Evolutionary conservation across 2,329 filamentous ascomycete genomes (phyloP).

Genomic region (Aspergillus caelatus): DNA sequence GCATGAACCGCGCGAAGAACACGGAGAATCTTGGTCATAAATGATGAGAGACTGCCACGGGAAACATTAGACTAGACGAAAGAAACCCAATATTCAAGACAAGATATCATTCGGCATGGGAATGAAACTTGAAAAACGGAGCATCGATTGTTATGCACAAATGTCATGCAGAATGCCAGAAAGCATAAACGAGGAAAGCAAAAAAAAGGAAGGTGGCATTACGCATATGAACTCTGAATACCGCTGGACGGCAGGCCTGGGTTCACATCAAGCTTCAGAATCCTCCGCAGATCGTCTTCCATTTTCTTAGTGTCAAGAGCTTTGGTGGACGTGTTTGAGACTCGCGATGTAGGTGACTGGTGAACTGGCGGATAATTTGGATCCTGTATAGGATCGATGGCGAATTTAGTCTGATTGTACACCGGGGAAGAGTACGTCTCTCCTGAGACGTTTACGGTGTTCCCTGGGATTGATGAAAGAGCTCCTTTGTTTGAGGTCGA

Average conservation of each 20-base stretch:
- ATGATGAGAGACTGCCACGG: background rate
- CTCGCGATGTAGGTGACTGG: slow-evolving; percentile 26
- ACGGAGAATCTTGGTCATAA: slow-evolving; percentile 6
- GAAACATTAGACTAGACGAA: background rate
- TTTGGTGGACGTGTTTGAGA: slow-evolving; percentile 27
- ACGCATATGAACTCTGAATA: slow-evolving; percentile 39
- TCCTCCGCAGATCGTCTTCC: slow-evolving; percentile 52
- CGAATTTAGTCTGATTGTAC: slow-evolving; percentile 26
- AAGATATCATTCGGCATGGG: background rate
- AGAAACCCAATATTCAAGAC: background rate
- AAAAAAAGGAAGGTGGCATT: slow-evolving; percentile 12
- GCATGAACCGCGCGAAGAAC: slow-evolving; percentile 20
- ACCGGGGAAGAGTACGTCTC: slow-evolving; percentile 25
- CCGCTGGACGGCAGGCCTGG: slow-evolving; percentile 31
- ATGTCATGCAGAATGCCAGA: background rate
- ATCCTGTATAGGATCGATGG: slow-evolving; percentile 15
- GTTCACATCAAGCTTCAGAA: slow-evolving; percentile 48
- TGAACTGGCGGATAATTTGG: slow-evolving; percentile 27
- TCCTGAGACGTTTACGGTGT: slow-evolving; percentile 11
- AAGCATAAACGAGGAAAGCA: background rate
- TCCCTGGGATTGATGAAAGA: slow-evolving; percentile 25
- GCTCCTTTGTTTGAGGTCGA: slow-evolving; percentile 38
- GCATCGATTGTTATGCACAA: background rate
- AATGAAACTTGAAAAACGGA: background rate
- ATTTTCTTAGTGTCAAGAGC: slow-evolving; percentile 47